These are phyloP conservation scores for Wickerhamiella galacta DNA, from an alignment of 805 yeast genomes.

Conservation along the genomic window DNA sequence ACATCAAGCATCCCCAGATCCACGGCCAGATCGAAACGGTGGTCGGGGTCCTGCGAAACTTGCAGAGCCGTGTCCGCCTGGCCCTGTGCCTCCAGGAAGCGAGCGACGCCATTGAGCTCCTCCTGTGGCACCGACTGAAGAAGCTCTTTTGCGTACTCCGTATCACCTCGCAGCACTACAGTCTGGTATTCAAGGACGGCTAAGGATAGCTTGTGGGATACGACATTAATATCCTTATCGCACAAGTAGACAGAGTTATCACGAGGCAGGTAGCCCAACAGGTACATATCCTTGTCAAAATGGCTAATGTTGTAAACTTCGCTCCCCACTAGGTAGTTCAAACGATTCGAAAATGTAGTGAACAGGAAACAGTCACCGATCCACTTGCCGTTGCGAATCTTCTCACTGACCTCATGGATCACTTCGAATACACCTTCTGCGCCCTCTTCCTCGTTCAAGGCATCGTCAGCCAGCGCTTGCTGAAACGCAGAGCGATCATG, in stretches of 20 bases:
- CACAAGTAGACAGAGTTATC: conserved; percentile 81
- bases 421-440: conserved; percentile 77
- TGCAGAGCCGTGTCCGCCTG: conserved; percentile 67
- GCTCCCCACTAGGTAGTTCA: conserved; percentile 91
- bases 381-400: conserved; percentile 80
- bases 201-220: conserved; percentile 65
- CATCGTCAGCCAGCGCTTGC: conserved; percentile 41
- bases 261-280: conserved; percentile 78
- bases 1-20: conserved; percentile 51
- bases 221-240: conserved; percentile 75
- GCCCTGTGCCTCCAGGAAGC: conserved; percentile 90
- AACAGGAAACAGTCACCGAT: conserved; percentile 93
- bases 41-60: conserved; percentile 74
- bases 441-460: conserved; percentile 66
- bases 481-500: conserved; percentile 53
- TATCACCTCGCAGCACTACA: conserved; percentile 82
- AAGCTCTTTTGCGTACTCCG: conserved; percentile 55
- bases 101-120: conserved; percentile 60
- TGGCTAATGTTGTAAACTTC: conserved; percentile 83
- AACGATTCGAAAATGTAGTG: conserved; percentile 71
- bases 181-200: conserved; percentile 92
- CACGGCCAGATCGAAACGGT: conserved; percentile 78
- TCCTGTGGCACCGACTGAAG: conserved; percentile 40
- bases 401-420: conserved; percentile 63
- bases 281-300: conserved; percentile 71